Evolutionary conservation across 208 protist genomes (phyloP).

Genomic region (Phytomonas sp.): DNA sequence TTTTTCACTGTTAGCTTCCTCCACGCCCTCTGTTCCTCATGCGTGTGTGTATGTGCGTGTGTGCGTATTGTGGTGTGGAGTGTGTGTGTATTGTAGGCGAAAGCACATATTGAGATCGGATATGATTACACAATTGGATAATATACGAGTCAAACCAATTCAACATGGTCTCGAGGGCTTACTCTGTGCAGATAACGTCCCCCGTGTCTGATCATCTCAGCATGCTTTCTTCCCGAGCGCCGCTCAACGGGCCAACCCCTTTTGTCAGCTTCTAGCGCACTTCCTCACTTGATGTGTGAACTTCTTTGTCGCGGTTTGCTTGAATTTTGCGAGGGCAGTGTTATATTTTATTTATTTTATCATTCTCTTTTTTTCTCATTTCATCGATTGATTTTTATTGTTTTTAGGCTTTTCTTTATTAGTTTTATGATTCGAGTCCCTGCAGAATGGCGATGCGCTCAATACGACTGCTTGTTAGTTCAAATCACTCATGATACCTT

Average conservation of each 20-base stretch:
- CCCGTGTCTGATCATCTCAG: not conserved
- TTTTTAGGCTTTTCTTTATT: slow-evolving; percentile 7
- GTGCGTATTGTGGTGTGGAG: not conserved
- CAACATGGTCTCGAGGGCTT: not conserved
- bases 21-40: not conserved
- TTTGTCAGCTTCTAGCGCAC: not conserved
- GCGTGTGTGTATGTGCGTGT: slow-evolving; percentile 12
- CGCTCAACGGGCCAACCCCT: not conserved
- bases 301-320: not conserved
- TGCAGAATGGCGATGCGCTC: slow-evolving; percentile 32
- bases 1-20: not conserved
- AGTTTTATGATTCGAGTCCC: slow-evolving; percentile 27
- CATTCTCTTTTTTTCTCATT: not conserved
- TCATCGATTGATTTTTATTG: not conserved
- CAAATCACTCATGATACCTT: slow-evolving; percentile 23
- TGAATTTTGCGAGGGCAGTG: not conserved
- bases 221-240: not conserved
- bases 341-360: not conserved
- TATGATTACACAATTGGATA: not conserved
- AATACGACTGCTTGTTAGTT: slow-evolving; percentile 28
- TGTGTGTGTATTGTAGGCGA: not conserved
- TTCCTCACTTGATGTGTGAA: not conserved
- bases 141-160: not conserved
- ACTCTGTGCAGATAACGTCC: not conserved
- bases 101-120: not conserved